A percentile compares a stretch with the other conserved stretches of the same genome.
phyloP scores from a whole-genome alignment of 371 early-diverging fungal species.

The Apophysomyces trapeziformis region DNA sequence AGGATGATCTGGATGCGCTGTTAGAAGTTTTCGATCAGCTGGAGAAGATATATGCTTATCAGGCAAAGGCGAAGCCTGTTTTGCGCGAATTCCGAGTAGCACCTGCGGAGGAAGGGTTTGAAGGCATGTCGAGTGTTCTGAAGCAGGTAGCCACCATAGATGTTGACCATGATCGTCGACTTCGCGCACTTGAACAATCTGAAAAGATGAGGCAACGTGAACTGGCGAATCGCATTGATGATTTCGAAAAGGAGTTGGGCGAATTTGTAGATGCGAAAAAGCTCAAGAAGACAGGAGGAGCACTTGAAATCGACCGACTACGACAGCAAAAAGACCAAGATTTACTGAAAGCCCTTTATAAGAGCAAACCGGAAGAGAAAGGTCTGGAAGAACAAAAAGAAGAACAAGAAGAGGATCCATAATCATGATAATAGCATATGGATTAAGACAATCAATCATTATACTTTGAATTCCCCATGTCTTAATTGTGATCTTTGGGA shows the following conservation, averaged over 20 bases:
- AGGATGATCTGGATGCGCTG: conserved; percentile 69
- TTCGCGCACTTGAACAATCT: conserved; percentile 70
- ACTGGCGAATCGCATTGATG: conserved; percentile 66
- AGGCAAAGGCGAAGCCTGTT: conserved; percentile 43
- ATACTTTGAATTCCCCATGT: too few relatives aligned
- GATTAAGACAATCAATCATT: too few relatives aligned
- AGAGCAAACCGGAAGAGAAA: neutral
- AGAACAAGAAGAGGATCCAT: conserved; percentile 4
- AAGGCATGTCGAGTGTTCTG: conserved; percentile 64
- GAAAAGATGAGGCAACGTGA: conserved; percentile 71
- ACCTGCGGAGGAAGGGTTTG: conserved; percentile 66
- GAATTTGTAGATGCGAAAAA: conserved; percentile 68
- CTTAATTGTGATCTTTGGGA: too few relatives aligned
- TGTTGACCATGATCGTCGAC: conserved; percentile 66
- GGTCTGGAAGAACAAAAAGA: conserved; percentile 11
- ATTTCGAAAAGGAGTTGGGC: conserved; percentile 74
- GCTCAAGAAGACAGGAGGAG: conserved; percentile 77
- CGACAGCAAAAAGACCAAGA: conserved; percentile 68
- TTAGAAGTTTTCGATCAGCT: conserved; percentile 67
- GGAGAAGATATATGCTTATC: conserved; percentile 68
- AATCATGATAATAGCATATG: neutral
- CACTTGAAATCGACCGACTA: conserved; percentile 68
- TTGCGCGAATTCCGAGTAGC: conserved; percentile 62
- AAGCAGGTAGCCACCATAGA: conserved; percentile 72
- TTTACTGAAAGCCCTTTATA: conserved; percentile 47